phyloP scores from a whole-genome alignment of 441 rosid species.

The Capsella rubella region DNA sequence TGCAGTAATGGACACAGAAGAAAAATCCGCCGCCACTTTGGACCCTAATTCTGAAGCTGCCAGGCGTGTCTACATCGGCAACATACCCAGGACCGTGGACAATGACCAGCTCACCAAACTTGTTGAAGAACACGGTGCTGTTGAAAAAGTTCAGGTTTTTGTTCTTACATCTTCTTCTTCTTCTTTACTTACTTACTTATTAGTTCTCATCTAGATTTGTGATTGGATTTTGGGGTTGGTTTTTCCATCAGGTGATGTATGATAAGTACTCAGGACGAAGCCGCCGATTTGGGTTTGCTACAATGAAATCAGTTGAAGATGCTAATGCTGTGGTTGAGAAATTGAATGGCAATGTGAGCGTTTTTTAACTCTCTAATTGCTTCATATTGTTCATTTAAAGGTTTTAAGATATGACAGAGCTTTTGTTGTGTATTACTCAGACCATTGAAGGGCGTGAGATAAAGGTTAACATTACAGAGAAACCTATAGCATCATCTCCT shows the following conservation, averaged over 20 bases:
- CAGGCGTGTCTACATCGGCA: slow-evolving; percentile 79
- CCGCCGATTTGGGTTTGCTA: slow-evolving; percentile 90
- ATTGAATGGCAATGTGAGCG: slow-evolving; percentile 80
- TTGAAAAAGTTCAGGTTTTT: slow-evolving; percentile 82
- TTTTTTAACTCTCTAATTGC: neutral
- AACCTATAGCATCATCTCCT: slow-evolving; percentile 54
- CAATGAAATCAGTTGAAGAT: slow-evolving; percentile 87
- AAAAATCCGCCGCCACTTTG: slow-evolving; percentile 25
- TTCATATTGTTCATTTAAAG: neutral
- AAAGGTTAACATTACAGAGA: slow-evolving; percentile 87
- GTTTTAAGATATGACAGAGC: neutral
- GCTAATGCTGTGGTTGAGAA: slow-evolving; percentile 82
- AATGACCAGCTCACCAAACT: slow-evolving; percentile 70
- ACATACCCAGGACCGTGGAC: slow-evolving; percentile 74
- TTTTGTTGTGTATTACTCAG: slow-evolving; percentile 14
- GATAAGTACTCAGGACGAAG: slow-evolving; percentile 85
- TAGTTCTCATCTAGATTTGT: slow-evolving; percentile 1
- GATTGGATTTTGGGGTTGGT: slow-evolving; percentile 10
- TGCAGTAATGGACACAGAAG: slow-evolving; percentile 63
- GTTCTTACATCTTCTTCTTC: neutral
- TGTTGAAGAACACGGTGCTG: slow-evolving; percentile 82
- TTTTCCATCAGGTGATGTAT: slow-evolving; percentile 71
- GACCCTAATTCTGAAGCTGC: slow-evolving; percentile 62
- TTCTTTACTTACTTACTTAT: neutral
- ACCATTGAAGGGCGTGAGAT: slow-evolving; percentile 79